Percentiles rank a stretch among this genome's conserved stretches.
Conservation (phyloP, 78 protist genomes). For the Guillardia theta region DNA sequence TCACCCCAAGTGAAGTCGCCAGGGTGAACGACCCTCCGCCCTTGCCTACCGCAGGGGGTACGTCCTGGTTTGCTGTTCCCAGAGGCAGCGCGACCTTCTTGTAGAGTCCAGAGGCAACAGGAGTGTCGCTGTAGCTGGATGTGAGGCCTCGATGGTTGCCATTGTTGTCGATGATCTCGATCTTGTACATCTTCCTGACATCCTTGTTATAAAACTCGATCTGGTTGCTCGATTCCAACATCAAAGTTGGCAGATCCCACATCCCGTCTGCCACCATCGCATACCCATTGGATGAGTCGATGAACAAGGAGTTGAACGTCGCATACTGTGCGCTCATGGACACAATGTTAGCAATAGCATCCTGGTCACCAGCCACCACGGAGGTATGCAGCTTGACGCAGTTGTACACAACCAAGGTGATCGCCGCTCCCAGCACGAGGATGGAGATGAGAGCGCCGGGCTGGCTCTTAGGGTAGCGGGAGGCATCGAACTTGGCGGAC, state of each 20-base stretch:
- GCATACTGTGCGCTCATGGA: neutral
- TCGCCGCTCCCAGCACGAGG: neutral
- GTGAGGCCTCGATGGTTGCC: neutral
- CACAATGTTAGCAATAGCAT: neutral
- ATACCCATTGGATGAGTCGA: neutral
- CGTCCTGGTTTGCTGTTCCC: neutral
- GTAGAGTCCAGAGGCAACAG: neutral
- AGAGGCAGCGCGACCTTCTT: neutral
- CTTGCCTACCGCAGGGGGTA: neutral
- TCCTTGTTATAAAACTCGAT: constrained; percentile 2
- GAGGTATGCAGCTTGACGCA: neutral
- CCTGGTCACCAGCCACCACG: neutral
- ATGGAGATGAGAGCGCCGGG: neutral
- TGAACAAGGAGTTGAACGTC: neutral
- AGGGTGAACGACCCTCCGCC: neutral
- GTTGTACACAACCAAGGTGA: neutral
- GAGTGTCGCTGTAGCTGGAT: neutral
- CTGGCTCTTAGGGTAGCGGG: neutral
- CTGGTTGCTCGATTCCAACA: neutral
- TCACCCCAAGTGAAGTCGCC: neutral
- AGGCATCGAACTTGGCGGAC: neutral
- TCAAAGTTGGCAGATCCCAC: neutral
- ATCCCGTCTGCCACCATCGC: neutral
- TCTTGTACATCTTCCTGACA: neutral
- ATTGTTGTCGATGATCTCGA: constrained; percentile 17